Percentiles rank a stretch among this genome's conserved stretches.
phyloP scores from a whole-genome alignment of 2,329 filamentous ascomycete genomes.

The Hymenoscyphus repandus region DNA sequence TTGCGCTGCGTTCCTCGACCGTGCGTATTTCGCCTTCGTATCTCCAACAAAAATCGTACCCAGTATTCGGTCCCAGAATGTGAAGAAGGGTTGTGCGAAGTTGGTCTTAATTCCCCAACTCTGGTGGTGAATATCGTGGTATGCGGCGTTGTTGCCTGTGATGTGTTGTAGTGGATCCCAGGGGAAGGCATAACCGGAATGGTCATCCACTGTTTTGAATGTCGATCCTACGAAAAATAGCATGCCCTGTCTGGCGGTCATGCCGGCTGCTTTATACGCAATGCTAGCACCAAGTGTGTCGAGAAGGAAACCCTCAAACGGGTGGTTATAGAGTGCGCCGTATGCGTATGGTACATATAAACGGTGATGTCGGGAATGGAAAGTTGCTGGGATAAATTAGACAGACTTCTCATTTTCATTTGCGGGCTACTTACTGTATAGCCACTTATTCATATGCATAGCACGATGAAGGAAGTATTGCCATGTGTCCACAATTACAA shows the following conservation, averaged over 20 bases:
- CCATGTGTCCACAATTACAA: slow-evolving; percentile 86
- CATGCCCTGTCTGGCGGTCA: slow-evolving; percentile 84
- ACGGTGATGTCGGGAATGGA: slow-evolving; percentile 93
- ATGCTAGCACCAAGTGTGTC: slow-evolving; percentile 85
- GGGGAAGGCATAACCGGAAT: slow-evolving; percentile 93
- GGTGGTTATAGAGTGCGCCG: slow-evolving; percentile 95
- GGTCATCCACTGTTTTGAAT: slow-evolving; percentile 95
- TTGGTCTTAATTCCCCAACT: slow-evolving; percentile 98
- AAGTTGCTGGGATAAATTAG: slow-evolving; percentile 53
- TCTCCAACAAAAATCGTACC: slow-evolving; percentile 50
- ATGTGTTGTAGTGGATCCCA: slow-evolving; percentile 91
- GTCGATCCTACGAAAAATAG: slow-evolving; percentile 84
- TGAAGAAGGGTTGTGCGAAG: slow-evolving; percentile 89
- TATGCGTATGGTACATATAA: slow-evolving; percentile 98
- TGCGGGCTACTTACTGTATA: slow-evolving; percentile 69
- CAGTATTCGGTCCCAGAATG: slow-evolving; percentile 82
- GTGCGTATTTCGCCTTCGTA: slow-evolving; percentile 24
- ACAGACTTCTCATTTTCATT: slow-evolving; percentile 19
- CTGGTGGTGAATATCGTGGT: slow-evolving; percentile 98
- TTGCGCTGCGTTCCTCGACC: slow-evolving; percentile 27
- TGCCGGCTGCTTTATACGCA: slow-evolving; percentile 72
- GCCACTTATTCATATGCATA: slow-evolving; percentile 97
- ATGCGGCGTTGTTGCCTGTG: slow-evolving; percentile 90
- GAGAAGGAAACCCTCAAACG: slow-evolving; percentile 86
- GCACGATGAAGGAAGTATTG: slow-evolving; percentile 95